Percentiles rank a stretch among this genome's conserved stretches.
Evolutionary conservation across 129 eudicot species (phyloP).

Genomic region (Deinandra increscens): DNA sequence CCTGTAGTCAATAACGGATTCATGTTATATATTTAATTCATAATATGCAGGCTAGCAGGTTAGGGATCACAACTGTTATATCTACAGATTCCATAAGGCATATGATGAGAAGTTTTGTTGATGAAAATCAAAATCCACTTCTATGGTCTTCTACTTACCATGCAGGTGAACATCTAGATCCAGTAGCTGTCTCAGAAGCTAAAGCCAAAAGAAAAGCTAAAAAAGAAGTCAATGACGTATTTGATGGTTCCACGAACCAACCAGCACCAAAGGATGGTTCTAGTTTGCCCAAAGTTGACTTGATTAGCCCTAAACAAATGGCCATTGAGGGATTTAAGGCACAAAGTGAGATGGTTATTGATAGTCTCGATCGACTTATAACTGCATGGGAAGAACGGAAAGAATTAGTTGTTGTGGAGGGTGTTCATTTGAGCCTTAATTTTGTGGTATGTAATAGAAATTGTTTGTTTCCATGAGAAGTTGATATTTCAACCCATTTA

Average conservation of each 20-base stretch:
- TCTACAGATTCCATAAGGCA: constrained; percentile 93
- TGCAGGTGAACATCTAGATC: constrained; percentile 92
- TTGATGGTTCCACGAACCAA: constrained; percentile 35
- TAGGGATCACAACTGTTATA: constrained; percentile 88
- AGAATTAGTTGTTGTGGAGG: constrained; percentile 93
- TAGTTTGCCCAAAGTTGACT: constrained; percentile 33
- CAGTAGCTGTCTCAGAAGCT: constrained; percentile 84
- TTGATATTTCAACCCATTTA: neutral
- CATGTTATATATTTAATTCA: constrained; percentile 5
- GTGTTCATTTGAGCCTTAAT: constrained; percentile 93
- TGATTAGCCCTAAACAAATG: constrained; percentile 83
- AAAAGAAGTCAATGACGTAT: constrained; percentile 40
- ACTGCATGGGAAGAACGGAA: constrained; percentile 95
- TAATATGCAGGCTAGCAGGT: constrained; percentile 72
- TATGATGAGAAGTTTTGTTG: constrained; percentile 97
- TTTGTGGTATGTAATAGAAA: constrained; percentile 58
- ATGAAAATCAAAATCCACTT: constrained; percentile 83
- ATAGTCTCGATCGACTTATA: constrained; percentile 86
- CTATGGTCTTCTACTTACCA: constrained; percentile 96
- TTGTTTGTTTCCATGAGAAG: neutral
- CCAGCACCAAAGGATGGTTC: constrained; percentile 13
- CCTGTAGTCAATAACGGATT: neutral
- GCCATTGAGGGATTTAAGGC: constrained; percentile 94
- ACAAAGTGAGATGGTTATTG: constrained; percentile 98
- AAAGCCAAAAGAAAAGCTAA: constrained; percentile 73